Conservation (phyloP, 441 rosid genomes). For the Eruca vesicaria region DNA sequence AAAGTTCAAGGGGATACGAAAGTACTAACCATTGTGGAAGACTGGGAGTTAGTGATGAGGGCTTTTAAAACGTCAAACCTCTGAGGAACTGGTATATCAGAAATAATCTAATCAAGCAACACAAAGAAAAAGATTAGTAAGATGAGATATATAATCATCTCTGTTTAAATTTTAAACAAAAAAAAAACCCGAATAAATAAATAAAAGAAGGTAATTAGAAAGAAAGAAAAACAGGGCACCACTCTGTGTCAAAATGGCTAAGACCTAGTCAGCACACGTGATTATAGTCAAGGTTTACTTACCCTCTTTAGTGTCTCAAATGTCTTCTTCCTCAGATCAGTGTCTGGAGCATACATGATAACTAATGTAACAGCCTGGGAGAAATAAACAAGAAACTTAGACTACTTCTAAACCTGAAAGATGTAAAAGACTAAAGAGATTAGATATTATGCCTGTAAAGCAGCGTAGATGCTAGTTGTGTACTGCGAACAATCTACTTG, state of each 20-base stretch:
- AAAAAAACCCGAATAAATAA: no score
- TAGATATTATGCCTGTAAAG: conserved; percentile 58
- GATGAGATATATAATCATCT: not conserved
- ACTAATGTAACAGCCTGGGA: conserved; percentile 63
- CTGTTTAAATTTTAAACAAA: no score
- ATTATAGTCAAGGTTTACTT: conserved; percentile 21
- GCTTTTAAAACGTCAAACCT: conserved; percentile 61
- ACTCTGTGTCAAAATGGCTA: not conserved
- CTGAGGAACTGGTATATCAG: conserved; percentile 66
- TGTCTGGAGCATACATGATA: conserved; percentile 58
- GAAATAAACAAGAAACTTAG: conserved; percentile 18
- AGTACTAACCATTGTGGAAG: conserved; percentile 79
- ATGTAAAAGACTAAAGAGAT: conserved; percentile 8
- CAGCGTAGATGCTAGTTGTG: conserved; percentile 59
- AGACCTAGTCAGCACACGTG: not conserved
- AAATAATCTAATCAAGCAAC: conserved; percentile 55
- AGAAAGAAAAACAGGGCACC: conserved; percentile 7
- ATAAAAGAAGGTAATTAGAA: not conserved
- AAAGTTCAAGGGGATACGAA: not conserved
- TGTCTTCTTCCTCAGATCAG: conserved; percentile 60
- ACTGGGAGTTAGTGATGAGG: conserved; percentile 50
- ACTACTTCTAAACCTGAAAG: not conserved
- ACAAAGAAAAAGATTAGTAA: not conserved
- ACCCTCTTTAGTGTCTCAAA: conserved; percentile 78
- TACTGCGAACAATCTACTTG: conserved; percentile 49